Conservation (phyloP, 345 rosid genomes). For the Murraya paniculata region DNA sequence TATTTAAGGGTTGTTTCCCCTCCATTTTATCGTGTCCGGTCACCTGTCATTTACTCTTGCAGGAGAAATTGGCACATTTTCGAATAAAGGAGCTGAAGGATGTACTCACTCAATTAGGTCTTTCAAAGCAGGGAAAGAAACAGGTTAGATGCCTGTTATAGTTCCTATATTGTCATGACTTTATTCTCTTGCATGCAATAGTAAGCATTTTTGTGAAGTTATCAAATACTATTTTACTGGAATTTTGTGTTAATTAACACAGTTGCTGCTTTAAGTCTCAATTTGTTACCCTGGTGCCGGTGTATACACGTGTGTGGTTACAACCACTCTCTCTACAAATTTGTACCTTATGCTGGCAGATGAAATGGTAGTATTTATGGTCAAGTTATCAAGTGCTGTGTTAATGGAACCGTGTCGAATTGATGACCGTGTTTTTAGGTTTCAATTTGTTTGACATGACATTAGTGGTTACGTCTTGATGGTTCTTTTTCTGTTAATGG, state of each 20-base stretch:
- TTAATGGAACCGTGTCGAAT: neutral
- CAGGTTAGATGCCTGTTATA: slow-evolving; percentile 48
- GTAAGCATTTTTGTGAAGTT: neutral
- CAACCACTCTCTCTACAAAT: neutral
- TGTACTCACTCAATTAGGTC: slow-evolving; percentile 82
- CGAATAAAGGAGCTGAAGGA: slow-evolving; percentile 97
- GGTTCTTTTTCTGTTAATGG: neutral
- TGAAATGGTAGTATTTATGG: neutral
- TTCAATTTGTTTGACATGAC: neutral
- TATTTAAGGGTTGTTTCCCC: neutral
- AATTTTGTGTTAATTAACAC: neutral
- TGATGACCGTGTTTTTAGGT: neutral
- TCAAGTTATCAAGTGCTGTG: neutral
- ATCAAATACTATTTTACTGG: neutral
- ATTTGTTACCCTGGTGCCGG: neutral
- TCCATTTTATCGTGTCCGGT: neutral
- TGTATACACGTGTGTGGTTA: neutral
- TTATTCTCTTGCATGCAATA: neutral
- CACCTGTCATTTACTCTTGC: slow-evolving; percentile 12
- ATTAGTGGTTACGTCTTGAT: neutral
- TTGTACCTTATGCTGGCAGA: neutral
- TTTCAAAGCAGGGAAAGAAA: slow-evolving; percentile 96
- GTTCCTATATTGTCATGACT: neutral
- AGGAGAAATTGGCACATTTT: slow-evolving; percentile 82
- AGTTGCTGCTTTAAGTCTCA: neutral